Percentiles rank a stretch among this genome's conserved stretches.
These are phyloP conservation scores for Metschnikowia borealis DNA, from an alignment of 805 yeast species.

Conservation along the genomic window DNA sequence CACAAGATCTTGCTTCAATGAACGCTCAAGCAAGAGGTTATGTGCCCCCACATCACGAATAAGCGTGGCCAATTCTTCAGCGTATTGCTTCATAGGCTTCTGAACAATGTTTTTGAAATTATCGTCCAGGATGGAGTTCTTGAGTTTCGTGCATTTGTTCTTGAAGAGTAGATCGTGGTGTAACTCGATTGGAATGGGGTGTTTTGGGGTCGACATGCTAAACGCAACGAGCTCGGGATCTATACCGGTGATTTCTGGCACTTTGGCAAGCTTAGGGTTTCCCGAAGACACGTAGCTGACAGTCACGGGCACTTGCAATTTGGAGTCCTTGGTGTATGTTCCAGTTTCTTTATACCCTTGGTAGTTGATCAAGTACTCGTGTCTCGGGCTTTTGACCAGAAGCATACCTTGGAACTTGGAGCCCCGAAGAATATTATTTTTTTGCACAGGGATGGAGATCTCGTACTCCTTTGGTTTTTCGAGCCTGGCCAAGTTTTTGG, in stretches of 20 bases:
- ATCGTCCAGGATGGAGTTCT: slow-evolving; percentile 18
- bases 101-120: slow-evolving; percentile 31
- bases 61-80: slow-evolving; percentile 24
- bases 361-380: slow-evolving; percentile 21
- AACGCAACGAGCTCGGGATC: slow-evolving; percentile 29
- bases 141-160: slow-evolving; percentile 15
- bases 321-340: slow-evolving; percentile 10
- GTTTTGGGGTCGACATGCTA: slow-evolving; percentile 27
- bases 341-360: slow-evolving; percentile 7
- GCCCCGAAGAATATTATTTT: slow-evolving; percentile 27
- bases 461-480: slow-evolving; percentile 20
- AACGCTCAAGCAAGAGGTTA: slow-evolving; percentile 25
- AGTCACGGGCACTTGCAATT: slow-evolving; percentile 27
- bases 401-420: slow-evolving; percentile 32
- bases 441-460: slow-evolving; percentile 27
- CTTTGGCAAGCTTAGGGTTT: slow-evolving; percentile 10
- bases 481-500: background rate
- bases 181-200: slow-evolving; percentile 34
- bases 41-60: slow-evolving; percentile 23
- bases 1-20: slow-evolving; percentile 27
- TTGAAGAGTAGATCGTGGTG: slow-evolving; percentile 34
- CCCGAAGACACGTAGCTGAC: slow-evolving; percentile 23
- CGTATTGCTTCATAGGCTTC: slow-evolving; percentile 29
- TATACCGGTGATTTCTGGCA: slow-evolving; percentile 12
- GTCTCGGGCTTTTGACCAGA: slow-evolving; percentile 31